phyloP scores from a whole-genome alignment of 192 early-diverging fungal species.

The Coemansia sp. region DNA sequence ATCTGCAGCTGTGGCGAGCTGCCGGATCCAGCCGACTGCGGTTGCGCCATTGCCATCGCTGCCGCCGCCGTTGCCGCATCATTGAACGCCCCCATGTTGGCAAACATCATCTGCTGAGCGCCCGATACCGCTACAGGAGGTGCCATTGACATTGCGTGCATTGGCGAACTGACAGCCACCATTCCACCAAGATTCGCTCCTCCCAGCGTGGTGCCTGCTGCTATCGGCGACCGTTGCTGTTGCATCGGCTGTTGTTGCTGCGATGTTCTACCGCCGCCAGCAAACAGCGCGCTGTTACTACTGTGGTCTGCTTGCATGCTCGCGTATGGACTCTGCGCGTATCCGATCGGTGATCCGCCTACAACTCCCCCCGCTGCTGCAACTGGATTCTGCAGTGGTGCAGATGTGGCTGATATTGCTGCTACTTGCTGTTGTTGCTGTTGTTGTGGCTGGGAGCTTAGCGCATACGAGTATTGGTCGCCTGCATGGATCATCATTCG shows the following conservation, averaged over 20 bases:
- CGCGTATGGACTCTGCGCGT: slow-evolving; percentile 21
- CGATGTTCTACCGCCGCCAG: not conserved
- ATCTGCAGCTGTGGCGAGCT: slow-evolving; percentile 10
- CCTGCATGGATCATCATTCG: slow-evolving; percentile 49
- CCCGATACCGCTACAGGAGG: not conserved
- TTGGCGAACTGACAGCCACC: not conserved
- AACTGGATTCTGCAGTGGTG: not conserved
- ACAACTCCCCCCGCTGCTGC: not conserved
- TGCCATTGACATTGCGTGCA: not conserved
- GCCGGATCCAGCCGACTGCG: not conserved
- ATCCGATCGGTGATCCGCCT: slow-evolving; percentile 24
- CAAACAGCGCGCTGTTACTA: slow-evolving; percentile 7
- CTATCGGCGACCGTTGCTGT: slow-evolving; percentile 7
- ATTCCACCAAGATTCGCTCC: not conserved
- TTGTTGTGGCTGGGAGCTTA: slow-evolving; percentile 22
- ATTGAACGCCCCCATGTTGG: slow-evolving; percentile 37
- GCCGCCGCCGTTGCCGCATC: slow-evolving; percentile 36
- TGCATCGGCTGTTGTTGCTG: slow-evolving; percentile 13
- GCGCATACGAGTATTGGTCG: slow-evolving; percentile 44
- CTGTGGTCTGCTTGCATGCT: slow-evolving; percentile 6
- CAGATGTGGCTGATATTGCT: not conserved
- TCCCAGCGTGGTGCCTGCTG: slow-evolving; percentile 10
- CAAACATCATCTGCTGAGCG: slow-evolving; percentile 42
- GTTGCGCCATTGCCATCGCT: slow-evolving; percentile 32
- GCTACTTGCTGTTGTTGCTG: not conserved